Evolutionary conservation across 768 basidiomycete genomes (phyloP), one percentile per base, ranked within the genome.

Genomic region (Tulasnella sp.): DNA sequence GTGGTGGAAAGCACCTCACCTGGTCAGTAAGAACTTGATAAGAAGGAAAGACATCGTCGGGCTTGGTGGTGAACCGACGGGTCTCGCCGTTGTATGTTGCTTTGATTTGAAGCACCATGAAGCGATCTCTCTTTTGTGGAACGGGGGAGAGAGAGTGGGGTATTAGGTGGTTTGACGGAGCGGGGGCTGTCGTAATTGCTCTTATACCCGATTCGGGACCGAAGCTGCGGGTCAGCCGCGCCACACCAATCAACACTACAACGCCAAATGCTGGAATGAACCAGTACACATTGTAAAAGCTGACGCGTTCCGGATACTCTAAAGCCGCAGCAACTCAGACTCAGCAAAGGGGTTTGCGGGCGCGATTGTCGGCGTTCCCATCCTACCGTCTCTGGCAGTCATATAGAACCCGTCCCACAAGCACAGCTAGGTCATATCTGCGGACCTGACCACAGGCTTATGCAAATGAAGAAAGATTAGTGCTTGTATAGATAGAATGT

Each of bases 51-150:
- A 24, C 24, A 30, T 51, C 32, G 56, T 45, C 26, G 26, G 21
- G 21, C 21, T 32, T 50, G 5, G 26, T 24, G 34, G 5, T 38
- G 24, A 50, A 60, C 45, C 51, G 38, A 21, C 61, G 61, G 3
- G 61, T 63, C n/a, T 49, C 42, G 10, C 61, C 61, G 15, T 41
- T 19, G 51, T 63, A 63, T 15, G 64, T 21, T n/a, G 61, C 61
- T 53, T 63, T 63, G 60, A 63, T 51, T 29, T 34, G 51, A 61
- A 63, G 62, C 29, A 30, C 24, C 61, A 62, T 61, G 9, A 5
- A 15, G 34, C 34, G 5, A 5, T 38, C 34, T 38, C 34, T 38
- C 34, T 38, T 15, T 38, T n/a, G 47, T 5, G 7, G 38, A 13
- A 19, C 7, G 15, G 42, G 13, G 23, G 34, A n/a, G 44, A 44